These are phyloP conservation scores for Hymenoscyphus repandus DNA, from an alignment of 2,329 filamentous ascomycete genomes.

Conservation along the genomic window DNA sequence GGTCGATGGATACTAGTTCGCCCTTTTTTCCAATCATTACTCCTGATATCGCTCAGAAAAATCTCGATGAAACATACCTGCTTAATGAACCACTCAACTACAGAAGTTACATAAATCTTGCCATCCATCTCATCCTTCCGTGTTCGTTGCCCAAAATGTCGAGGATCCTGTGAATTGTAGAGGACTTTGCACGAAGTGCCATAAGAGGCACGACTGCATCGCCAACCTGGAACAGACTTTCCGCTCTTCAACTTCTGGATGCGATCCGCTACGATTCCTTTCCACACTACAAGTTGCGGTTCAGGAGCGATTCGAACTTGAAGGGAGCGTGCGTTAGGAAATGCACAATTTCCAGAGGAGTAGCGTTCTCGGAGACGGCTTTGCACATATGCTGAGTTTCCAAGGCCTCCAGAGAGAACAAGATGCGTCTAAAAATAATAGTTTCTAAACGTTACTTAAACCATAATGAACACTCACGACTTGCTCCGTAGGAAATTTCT, in stretches of 20 bases:
- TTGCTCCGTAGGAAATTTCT: constrained; percentile 10
- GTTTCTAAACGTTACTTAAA: no score
- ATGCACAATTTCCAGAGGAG: not conserved
- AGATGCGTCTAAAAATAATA: constrained; percentile 25
- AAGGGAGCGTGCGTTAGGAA: constrained; percentile 10
- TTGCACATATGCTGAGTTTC: constrained; percentile 39
- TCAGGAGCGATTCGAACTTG: constrained; percentile 17
- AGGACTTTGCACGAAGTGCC: constrained; percentile 12
- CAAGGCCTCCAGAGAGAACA: constrained; percentile 38
- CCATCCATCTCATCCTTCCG: constrained; percentile 12
- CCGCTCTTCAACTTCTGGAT: constrained; percentile 15
- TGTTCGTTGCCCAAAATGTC: constrained; percentile 8
- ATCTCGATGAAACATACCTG: constrained; percentile 1
- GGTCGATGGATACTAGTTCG: constrained; percentile 14
- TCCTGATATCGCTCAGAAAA: not conserved
- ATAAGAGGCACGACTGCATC: constrained; percentile 13
- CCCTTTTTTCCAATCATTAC: constrained; percentile 5
- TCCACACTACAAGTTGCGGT: constrained; percentile 19
- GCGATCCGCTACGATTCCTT: constrained; percentile 19
- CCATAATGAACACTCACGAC: constrained; percentile 2
- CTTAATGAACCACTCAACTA: constrained; percentile 18
- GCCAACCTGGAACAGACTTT: constrained; percentile 11
- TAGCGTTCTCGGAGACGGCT: constrained; percentile 31
- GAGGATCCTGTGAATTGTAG: constrained; percentile 7
- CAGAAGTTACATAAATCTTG: constrained; percentile 11